Evolutionary conservation across 345 rosid species (phyloP).

Genomic region (Limnanthes douglasii): DNA sequence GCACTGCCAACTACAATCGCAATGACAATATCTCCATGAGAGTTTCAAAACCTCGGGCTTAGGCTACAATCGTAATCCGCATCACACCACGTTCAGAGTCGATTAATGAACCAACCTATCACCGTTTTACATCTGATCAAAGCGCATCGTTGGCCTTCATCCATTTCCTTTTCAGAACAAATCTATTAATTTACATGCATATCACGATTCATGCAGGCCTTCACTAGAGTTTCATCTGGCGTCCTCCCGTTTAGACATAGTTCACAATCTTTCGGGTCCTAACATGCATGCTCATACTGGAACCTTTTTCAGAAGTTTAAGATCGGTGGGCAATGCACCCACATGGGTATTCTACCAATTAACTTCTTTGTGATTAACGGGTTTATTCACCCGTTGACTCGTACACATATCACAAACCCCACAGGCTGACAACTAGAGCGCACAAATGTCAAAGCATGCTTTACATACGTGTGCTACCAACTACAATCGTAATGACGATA

Average conservation of each 20-base stretch:
- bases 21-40: conserved; percentile 1
- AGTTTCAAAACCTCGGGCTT: conserved; percentile 3
- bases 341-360: background rate
- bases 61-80: conserved; percentile 5
- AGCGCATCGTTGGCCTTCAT: background rate
- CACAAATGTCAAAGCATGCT: too few relatives aligned
- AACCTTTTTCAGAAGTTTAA: conserved; percentile 5
- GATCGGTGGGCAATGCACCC: conserved; percentile 4
- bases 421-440: too few relatives aligned
- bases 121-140: conserved; percentile 1
- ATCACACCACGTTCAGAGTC: conserved; percentile 8
- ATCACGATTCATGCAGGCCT: too few relatives aligned
- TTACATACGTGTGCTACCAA: too few relatives aligned
- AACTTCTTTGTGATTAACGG: background rate
- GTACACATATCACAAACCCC: background rate
- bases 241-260: conserved; percentile 1
- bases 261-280: conserved; percentile 9
- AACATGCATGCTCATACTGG: conserved; percentile 6
- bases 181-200: too few relatives aligned
- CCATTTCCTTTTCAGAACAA: too few relatives aligned
- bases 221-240: conserved; percentile 3
- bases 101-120: conserved; percentile 2
- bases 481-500: background rate
- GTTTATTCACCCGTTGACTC: background rate
- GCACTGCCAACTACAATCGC: too few relatives aligned